Evolutionary conservation across 2,329 filamentous ascomycete species (phyloP).

Genomic region (Talaromyces albobiverticillius): DNA sequence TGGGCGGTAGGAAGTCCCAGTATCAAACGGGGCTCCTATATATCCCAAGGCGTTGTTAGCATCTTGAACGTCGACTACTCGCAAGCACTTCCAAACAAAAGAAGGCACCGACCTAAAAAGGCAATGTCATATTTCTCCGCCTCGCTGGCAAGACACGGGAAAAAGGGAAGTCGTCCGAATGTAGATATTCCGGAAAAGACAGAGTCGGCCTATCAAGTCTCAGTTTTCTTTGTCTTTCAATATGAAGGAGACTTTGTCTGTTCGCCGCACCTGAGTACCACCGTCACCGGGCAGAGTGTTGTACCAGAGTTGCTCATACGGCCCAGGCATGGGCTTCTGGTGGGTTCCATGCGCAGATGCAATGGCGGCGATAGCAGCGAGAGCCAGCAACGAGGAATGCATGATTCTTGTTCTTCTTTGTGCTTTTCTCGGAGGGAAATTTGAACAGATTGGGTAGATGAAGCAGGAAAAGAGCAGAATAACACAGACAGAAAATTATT

Average conservation of each 20-base stretch:
- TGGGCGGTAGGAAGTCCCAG: conserved; percentile 78
- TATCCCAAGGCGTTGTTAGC: background rate
- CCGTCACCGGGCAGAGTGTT: conserved; percentile 79
- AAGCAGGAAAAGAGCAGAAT: background rate
- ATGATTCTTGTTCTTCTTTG: background rate
- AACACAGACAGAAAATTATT: background rate
- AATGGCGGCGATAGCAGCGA: conserved; percentile 31
- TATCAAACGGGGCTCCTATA: conserved; percentile 76
- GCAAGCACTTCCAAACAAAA: background rate
- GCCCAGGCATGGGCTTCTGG: conserved; percentile 62
- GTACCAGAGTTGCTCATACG: conserved; percentile 76
- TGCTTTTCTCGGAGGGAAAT: background rate
- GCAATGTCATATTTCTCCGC: conserved; percentile 78
- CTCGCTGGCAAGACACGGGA: conserved; percentile 68
- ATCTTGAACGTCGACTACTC: background rate
- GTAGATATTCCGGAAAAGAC: conserved; percentile 87
- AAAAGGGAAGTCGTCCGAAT: conserved; percentile 76
- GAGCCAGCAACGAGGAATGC: conserved; percentile 1
- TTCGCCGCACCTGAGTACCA: conserved; percentile 65
- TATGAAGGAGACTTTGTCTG: background rate
- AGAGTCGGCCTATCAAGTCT: conserved; percentile 65
- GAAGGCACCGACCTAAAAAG: conserved; percentile 62
- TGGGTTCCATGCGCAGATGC: conserved; percentile 60
- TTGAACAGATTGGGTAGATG: background rate
- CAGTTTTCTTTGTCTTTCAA: background rate